These are phyloP conservation scores for Parietichytrium sp. DNA, from an alignment of 108 stramenopile species.

Conservation along the genomic window DNA sequence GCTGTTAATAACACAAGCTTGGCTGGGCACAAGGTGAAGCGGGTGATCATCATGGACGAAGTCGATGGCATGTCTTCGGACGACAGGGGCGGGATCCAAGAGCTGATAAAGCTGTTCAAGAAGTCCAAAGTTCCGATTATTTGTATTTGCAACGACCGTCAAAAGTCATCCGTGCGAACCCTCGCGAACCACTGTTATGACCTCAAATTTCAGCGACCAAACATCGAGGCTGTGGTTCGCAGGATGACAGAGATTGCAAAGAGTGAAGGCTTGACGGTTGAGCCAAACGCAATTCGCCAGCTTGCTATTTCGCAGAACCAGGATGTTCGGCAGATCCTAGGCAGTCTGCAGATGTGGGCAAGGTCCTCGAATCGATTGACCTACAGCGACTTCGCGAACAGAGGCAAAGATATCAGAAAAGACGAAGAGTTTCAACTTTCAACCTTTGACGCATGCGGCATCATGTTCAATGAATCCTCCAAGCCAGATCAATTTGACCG, in stretches of 20 bases:
- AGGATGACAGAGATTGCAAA: conserved; percentile 75
- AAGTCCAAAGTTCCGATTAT: conserved; percentile 88
- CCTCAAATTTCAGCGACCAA: conserved; percentile 77
- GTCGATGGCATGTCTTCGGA: conserved; percentile 91
- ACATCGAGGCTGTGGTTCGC: conserved; percentile 69
- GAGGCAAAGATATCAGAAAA: conserved; percentile 69
- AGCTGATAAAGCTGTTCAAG: conserved; percentile 93
- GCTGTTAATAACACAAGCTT: background rate
- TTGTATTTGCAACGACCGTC: conserved; percentile 97
- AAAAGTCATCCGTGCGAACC: conserved; percentile 74
- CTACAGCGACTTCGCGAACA: conserved; percentile 76
- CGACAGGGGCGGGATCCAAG: conserved; percentile 86
- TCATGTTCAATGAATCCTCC: conserved; percentile 54
- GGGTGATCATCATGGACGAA: conserved; percentile 96
- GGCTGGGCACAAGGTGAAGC: conserved; percentile 46
- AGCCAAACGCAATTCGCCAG: conserved; percentile 86
- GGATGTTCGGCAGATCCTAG: conserved; percentile 81
- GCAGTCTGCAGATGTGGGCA: conserved; percentile 93
- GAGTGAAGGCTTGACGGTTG: conserved; percentile 71
- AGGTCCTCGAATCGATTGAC: conserved; percentile 55
- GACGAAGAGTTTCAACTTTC: conserved; percentile 83
- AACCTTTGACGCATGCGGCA: conserved; percentile 82
- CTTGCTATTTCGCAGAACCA: conserved; percentile 90
- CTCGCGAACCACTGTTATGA: conserved; percentile 90
- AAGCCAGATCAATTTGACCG: conserved; percentile 65